A percentile compares a stretch with the other conserved stretches of the same genome.
Evolutionary conservation across 768 basidiomycete species (phyloP).

Genomic region (Mycena pura): DNA sequence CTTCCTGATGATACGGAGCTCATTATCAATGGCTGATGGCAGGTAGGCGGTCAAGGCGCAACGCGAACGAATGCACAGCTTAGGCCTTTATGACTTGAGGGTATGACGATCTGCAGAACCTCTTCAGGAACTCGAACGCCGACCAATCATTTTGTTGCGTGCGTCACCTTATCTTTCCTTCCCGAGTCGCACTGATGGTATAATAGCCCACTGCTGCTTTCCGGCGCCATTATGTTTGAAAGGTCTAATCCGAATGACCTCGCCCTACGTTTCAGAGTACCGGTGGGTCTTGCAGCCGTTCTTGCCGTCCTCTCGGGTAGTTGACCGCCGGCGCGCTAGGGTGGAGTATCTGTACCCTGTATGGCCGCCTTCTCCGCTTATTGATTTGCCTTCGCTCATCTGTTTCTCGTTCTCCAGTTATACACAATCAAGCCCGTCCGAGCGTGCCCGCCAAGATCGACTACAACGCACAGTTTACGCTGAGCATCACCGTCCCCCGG

Average conservation of each 20-base stretch:
- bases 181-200: slow-evolving; percentile 5
- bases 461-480: slow-evolving; percentile 26
- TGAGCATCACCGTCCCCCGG: slow-evolving; percentile 17
- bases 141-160: slow-evolving; percentile 42
- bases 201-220: slow-evolving; percentile 9
- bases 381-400: neutral
- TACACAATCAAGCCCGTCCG: slow-evolving; percentile 28
- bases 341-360: slow-evolving; percentile 30
- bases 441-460: slow-evolving; percentile 11
- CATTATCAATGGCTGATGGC: slow-evolving; percentile 38
- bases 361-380: neutral
- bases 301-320: neutral
- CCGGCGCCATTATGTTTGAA: slow-evolving; percentile 23
- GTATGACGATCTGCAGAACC: slow-evolving; percentile 11
- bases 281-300: neutral
- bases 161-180: slow-evolving; percentile 23
- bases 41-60: no score
- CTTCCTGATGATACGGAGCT: slow-evolving; percentile 38
- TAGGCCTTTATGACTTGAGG: neutral
- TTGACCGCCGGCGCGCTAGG: neutral
- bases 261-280: slow-evolving; percentile 22
- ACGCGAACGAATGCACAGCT: neutral
- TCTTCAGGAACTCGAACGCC: slow-evolving; percentile 40
- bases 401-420: slow-evolving; percentile 7
- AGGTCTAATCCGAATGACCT: slow-evolving; percentile 38